Evolutionary conservation across 2,329 filamentous ascomycete genomes (phyloP).

Genomic region (Penicillium sp.): DNA sequence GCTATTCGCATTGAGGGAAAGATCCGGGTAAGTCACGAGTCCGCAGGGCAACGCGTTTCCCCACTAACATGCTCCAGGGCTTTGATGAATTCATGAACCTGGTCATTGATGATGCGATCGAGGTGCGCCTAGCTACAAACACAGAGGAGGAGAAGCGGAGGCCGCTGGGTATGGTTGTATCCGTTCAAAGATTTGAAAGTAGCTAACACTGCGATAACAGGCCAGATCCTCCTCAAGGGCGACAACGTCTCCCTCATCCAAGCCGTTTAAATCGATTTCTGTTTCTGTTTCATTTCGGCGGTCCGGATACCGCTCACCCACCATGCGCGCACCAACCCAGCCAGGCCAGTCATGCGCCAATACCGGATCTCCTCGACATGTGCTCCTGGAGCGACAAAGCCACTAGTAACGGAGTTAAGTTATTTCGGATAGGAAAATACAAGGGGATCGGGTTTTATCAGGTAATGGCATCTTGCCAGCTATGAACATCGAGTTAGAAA

Average conservation of each 20-base stretch:
- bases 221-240: slow-evolving; percentile 83
- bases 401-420: slow-evolving; percentile 50
- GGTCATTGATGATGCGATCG: slow-evolving; percentile 91
- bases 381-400: slow-evolving; percentile 87
- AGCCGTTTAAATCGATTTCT: slow-evolving; percentile 37
- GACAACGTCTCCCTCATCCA: slow-evolving; percentile 86
- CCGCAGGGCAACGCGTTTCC: background rate
- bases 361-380: slow-evolving; percentile 70
- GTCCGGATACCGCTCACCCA: slow-evolving; percentile 61
- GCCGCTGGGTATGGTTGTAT: slow-evolving; percentile 65
- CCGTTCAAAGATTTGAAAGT: background rate
- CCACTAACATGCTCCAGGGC: slow-evolving; percentile 58
- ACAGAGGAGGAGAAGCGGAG: slow-evolving; percentile 76
- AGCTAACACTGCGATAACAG: slow-evolving; percentile 42
- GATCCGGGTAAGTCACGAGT: slow-evolving; percentile 69
- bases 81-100: slow-evolving; percentile 99
- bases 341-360: slow-evolving; percentile 70
- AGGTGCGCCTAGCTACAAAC: slow-evolving; percentile 84
- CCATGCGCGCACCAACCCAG: slow-evolving; percentile 71
- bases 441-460: slow-evolving; percentile 51
- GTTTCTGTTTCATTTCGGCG: slow-evolving; percentile 24
- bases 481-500: slow-evolving; percentile 76
- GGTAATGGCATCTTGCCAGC: slow-evolving; percentile 16
- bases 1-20: slow-evolving; percentile 93
- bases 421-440: slow-evolving; percentile 46